Evolutionary conservation across 352 stramenopile genomes (phyloP).

Genomic region (Globisporangium paroecandrum): DNA sequence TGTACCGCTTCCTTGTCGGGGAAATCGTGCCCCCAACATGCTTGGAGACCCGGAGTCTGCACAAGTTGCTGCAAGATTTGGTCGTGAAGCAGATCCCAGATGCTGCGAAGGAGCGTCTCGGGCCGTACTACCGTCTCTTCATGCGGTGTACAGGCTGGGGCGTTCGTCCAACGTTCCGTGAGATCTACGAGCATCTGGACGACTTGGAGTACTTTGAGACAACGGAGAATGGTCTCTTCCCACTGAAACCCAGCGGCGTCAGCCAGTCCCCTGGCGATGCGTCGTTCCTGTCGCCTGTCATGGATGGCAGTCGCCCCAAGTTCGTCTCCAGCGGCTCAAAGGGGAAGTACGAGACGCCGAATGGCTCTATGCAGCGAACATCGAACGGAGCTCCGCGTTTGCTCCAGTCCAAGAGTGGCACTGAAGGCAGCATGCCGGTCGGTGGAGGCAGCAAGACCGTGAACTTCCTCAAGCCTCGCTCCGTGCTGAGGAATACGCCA

Average conservation of each 20-base stretch:
- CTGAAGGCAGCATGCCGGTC: constrained; percentile 21
- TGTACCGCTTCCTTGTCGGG: constrained; percentile 75
- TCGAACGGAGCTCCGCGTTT: constrained; percentile 31
- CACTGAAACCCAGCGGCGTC: constrained; percentile 50
- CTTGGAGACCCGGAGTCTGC: constrained; percentile 67
- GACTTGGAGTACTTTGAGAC: constrained; percentile 78
- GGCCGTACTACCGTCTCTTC: constrained; percentile 70
- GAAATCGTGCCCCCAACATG: constrained; percentile 73
- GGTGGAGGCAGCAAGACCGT: constrained; percentile 44
- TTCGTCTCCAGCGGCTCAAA: constrained; percentile 52
- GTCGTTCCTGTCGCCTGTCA: constrained; percentile 57
- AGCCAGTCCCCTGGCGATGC: constrained; percentile 13
- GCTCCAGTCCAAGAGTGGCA: constrained; percentile 47
- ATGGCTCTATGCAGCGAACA: constrained; percentile 25
- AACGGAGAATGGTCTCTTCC: constrained; percentile 72
- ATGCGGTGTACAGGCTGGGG: constrained; percentile 73
- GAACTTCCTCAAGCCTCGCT: constrained; percentile 80
- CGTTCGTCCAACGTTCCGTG: constrained; percentile 71
- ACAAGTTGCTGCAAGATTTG: constrained; percentile 73
- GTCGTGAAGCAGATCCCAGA: constrained; percentile 65
- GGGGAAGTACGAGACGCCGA: constrained; percentile 54
- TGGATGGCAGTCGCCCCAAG: constrained; percentile 26
- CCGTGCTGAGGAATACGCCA: constrained; percentile 30
- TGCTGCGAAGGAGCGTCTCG: constrained; percentile 45
- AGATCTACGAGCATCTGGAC: constrained; percentile 78